Evolutionary conservation across 345 rosid genomes (phyloP), one percentile per base, ranked within the genome.

Genomic region (Sapria himalayana): DNA sequence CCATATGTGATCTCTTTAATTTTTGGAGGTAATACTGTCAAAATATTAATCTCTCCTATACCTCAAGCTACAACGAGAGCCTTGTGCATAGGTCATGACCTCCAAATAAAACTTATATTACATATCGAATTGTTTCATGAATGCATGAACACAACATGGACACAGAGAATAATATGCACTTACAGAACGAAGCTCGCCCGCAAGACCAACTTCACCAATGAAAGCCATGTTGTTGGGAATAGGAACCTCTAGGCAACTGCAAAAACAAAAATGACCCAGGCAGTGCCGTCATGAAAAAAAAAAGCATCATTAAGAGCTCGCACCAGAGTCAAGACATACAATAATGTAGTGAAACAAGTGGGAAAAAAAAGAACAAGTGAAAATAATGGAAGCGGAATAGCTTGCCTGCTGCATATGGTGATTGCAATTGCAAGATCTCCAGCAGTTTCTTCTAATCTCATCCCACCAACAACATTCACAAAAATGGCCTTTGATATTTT

Each of bases 371-470:
- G 22, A 43, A 38, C 6, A 36, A 16, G 29, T 33, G 18, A 7
- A 24, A 21, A 49, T n/a, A 13, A 36, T 19, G 27, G 2, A 23
- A 52, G 25, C 33, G 5, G 17, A 9, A 40, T 21, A 29, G 11
- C 48, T 25, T 43, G 60, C 96, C 96, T 85, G 64, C 94, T 86
- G 60, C 94, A 86, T 22, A 86, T 78, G 29, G 97, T 81, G 51
- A 89, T 94, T 47, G 94, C 97, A 60, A 86, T 58, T 41, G 94
- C 94, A 52, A 86, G 81, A 55, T 81, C 97, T 1, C 89, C 97
- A 18, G 92, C 77, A 24, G 97, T 81, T 70, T 86, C 97, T 21
- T 69, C 55, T 19, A 86, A 59, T 13, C 67, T 55, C 55, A 78
- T 53, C 43, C 97, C 97, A 14, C 93, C 72, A 22, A 81, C 82